Base-by-base conservation (phyloP, 2,329 filamentous ascomycete genomes). In the Tolypocladium capitatum region DNA sequence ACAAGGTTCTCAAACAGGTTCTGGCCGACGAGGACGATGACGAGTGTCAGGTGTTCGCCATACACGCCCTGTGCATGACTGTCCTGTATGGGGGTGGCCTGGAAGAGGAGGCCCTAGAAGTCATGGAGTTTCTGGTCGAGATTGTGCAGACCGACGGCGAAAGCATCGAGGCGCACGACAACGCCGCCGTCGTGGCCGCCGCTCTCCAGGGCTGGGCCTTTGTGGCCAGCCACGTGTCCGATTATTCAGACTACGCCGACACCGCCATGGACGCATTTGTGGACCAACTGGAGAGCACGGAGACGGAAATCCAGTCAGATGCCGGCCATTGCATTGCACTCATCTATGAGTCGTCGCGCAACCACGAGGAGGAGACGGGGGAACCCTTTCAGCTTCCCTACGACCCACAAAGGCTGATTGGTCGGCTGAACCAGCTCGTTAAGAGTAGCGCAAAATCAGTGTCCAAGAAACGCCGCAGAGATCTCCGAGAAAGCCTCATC, bases 261-360 rank as follows among this genome's bases (percentile, higher is more conserved):
- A 68, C 78, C 28, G 83, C 86, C 16, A 76, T 92, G 56, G 84
- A 92, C 46, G 81, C 83, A 2, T 88, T 95, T 56, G 81, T 86
- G 38, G 88, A 94, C 43, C 89, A 94, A 64, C 81, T 95, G 18
- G 81, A 90, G 50, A 88, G 84, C 61, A 73, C 73, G 31, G 81
- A 88, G 49, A 70, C 80, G 1, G 70, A 76, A 9, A 85, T 94
- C 1, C 86, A 92, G 58, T 80, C 87, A 42, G 80, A 83, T 4
- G 84, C 87, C 0, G 87, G 84, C 4, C 78, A 84, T 58, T 86
- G 86, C 61, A 89, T 94, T 50, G 88, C 88, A 1, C 71, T 94
- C 10, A 71, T 94, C 11, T 91, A 86, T 57, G 89, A 95, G 63
- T 84, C 84, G 52, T 70, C 71, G 3, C 69, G 73, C 32, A 64